Conservation (phyloP, 495 filamentous ascomycete species). For the Penicillium steckii region DNA sequence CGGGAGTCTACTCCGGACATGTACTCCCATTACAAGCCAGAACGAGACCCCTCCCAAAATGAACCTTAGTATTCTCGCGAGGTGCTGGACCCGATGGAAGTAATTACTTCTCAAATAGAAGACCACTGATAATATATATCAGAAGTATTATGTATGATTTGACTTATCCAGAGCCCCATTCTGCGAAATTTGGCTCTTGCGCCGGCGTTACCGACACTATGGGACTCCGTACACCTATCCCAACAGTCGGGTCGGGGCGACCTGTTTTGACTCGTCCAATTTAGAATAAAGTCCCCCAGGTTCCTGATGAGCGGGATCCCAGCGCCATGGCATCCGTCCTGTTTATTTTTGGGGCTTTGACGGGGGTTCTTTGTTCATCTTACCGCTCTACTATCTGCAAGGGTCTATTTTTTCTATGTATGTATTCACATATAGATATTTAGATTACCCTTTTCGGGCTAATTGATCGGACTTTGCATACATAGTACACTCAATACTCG, state of each 20-base stretch:
- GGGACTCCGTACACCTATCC: conserved; percentile 27
- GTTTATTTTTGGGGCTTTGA: conserved; percentile 10
- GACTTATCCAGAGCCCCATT: not conserved
- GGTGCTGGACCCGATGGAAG: not conserved
- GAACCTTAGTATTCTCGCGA: no score
- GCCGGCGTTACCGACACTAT: conserved; percentile 25
- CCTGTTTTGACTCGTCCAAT: conserved; percentile 20
- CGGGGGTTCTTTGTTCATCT: conserved; percentile 11
- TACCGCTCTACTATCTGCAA: not conserved
- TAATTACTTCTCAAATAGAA: not conserved
- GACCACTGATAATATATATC: not conserved
- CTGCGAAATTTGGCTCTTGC: conserved; percentile 14
- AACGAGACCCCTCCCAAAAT: not conserved
- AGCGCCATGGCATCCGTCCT: conserved; percentile 14
- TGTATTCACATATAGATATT: no score
- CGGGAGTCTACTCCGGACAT: not conserved
- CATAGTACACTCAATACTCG: not conserved
- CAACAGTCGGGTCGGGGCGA: conserved; percentile 21
- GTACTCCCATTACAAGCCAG: not conserved
- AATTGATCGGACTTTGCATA: not conserved
- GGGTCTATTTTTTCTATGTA: no score
- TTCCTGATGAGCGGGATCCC: conserved; percentile 20
- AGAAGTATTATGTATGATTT: not conserved
- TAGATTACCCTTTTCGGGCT: not conserved
- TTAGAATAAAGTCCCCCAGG: conserved; percentile 12